A percentile compares a stretch with the other conserved stretches of the same genome.
Conservation (phyloP, 164 flowering plant genomes). For the Brasenia schreberi region DNA sequence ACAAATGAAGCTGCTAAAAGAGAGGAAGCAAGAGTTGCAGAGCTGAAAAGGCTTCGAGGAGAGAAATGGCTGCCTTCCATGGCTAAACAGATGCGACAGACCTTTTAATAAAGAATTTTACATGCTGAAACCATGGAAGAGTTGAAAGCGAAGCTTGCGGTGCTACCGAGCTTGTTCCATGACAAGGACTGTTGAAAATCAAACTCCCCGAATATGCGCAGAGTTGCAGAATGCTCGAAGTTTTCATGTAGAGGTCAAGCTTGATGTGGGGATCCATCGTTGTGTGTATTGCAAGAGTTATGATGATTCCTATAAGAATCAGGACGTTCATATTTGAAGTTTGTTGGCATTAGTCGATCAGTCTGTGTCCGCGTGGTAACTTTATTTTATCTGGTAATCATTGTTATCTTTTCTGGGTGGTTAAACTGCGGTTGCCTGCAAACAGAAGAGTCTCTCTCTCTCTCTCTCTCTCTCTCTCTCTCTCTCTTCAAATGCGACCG, state of each 20-base stretch:
- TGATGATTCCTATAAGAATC: not conserved
- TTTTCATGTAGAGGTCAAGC: not conserved
- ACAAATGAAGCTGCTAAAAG: conserved; percentile 60
- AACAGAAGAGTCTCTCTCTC: too few species aligned
- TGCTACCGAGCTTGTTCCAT: not conserved
- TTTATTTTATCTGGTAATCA: too few species aligned
- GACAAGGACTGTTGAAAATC: not conserved
- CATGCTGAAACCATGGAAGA: not conserved
- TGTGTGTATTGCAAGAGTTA: too few species aligned
- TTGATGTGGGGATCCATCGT: not conserved
- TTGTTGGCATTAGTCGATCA: not conserved
- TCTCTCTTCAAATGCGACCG: too few species aligned
- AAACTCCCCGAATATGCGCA: too few species aligned
- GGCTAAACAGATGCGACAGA: conserved; percentile 43
- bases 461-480: too few species aligned
- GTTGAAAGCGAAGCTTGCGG: not conserved
- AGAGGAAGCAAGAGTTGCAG: conserved; percentile 83
- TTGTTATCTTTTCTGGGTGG: too few species aligned
- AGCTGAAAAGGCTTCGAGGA: conserved; percentile 69
- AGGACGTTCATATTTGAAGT: not conserved
- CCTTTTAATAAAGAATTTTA: not conserved
- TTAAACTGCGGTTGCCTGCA: too few species aligned
- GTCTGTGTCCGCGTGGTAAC: too few species aligned
- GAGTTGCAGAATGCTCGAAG: too few species aligned
- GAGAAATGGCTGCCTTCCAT: conserved; percentile 92